These are phyloP conservation scores for Pelargonium australe DNA, from an alignment of 441 rosid species.

Conservation along the genomic window DNA sequence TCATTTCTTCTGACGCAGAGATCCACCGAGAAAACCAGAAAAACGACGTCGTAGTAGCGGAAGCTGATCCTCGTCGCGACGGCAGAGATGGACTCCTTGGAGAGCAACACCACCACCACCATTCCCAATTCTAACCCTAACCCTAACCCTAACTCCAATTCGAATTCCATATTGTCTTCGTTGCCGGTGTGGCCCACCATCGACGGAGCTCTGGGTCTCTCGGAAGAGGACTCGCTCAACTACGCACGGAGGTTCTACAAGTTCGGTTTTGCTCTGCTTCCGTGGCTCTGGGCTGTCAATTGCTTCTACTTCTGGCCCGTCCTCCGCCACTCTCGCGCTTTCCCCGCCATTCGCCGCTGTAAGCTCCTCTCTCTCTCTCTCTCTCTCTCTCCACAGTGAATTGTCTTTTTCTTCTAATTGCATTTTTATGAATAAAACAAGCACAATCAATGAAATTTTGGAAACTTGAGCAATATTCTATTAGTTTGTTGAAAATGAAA, in stretches of 20 bases:
- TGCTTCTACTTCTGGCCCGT: slow-evolving; percentile 99
- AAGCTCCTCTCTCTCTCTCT: slow-evolving; percentile 19
- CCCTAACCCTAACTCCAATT: slow-evolving; percentile 11
- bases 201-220: slow-evolving; percentile 81
- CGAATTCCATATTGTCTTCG: slow-evolving; percentile 37
- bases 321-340: slow-evolving; percentile 70
- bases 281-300: slow-evolving; percentile 92
- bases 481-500: too few relatives aligned
- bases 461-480: too few relatives aligned
- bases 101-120: too few relatives aligned
- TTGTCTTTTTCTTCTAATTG: background rate
- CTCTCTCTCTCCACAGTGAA: background rate
- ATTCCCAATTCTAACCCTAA: too few relatives aligned
- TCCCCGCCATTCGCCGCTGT: slow-evolving; percentile 80
- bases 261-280: slow-evolving; percentile 80
- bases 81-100: slow-evolving; percentile 47
- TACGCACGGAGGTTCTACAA: slow-evolving; percentile 80
- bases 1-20: too few relatives aligned
- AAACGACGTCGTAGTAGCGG: too few relatives aligned
- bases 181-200: slow-evolving; percentile 83
- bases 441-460: too few relatives aligned
- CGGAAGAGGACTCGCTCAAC: slow-evolving; percentile 73
- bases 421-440: too few relatives aligned
- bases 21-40: too few relatives aligned
- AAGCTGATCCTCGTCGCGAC: too few relatives aligned